Evolutionary conservation across 495 filamentous ascomycete species (phyloP), one percentile per base, ranked within the genome.

Genomic region (Tuber melanosporum): DNA sequence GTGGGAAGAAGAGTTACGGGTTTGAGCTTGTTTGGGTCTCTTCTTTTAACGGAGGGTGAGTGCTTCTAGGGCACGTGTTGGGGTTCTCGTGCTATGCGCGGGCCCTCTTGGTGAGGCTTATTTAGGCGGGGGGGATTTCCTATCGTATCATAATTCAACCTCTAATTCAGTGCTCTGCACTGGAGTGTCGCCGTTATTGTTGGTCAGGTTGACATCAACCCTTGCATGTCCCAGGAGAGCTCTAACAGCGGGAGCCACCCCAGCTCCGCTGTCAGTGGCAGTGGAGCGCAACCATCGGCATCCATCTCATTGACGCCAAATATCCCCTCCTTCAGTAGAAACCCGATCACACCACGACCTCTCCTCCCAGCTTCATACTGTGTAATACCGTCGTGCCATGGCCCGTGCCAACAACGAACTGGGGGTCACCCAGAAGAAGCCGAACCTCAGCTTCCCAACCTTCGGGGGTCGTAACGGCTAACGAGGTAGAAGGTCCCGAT

Each of bases 211-310:
- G 57, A 32, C n/a, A 62, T 62, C 52, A 15, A 32, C 12, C 2
- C 10, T 12, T 15, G 15, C 26, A 32, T 62, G 26, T 3, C 15
- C 57, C 1, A 41, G 57, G n/a, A 62, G 57, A 32, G 57, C 57
- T 17, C 57, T 62, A n/a, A 32, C 57, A 62, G 57, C 10, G 5
- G 57, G 32, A 32, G 32, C n/a, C n/a, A 12, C n/a, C n/a, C 52
- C 10, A 5, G 22, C 8, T 62, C 57, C 57, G 76, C 78, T n/a
- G 76, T 70, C 7, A 79, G 49, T n/a, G 74, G 76, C 17, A 79
- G 77, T 17, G 78, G 76, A 6, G 76, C 32, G 32, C 32, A 32
- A 32, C 1, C 32, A 32, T 32, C 32, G 32, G 32, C 32, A 32
- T 32, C 32, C 32, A 32, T 32, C 32, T 32, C 32, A 32, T 32